phyloP scores from a whole-genome alignment of 2,329 filamentous ascomycete species.

The Zopfia rhizophila region DNA sequence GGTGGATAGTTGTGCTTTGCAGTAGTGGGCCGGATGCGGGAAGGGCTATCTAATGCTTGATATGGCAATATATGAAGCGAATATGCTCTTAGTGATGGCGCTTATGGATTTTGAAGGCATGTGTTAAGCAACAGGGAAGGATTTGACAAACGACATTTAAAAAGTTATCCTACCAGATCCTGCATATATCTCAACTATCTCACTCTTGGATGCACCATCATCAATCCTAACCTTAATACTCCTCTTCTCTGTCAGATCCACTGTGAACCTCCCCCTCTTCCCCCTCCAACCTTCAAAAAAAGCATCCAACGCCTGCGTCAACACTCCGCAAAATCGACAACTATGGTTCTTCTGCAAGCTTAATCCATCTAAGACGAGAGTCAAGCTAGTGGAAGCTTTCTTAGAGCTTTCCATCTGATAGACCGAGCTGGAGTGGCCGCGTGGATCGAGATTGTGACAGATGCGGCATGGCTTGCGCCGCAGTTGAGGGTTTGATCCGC shows the following conservation, averaged over 20 bases:
- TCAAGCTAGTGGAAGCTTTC: conserved; percentile 29
- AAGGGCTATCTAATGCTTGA: no score
- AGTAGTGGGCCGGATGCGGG: no score
- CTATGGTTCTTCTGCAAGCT: conserved; percentile 28
- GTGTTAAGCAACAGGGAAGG: no score
- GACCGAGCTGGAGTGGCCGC: conserved; percentile 35
- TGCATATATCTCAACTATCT: conserved; percentile 41
- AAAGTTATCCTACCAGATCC: conserved; percentile 40
- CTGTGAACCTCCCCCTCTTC: conserved; percentile 27
- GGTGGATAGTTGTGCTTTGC: not conserved
- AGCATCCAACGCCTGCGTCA: conserved; percentile 39
- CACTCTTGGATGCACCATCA: conserved; percentile 32
- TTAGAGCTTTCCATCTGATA: conserved; percentile 31
- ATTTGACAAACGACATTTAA: no score
- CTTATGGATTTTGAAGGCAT: no score
- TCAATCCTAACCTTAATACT: conserved; percentile 40
- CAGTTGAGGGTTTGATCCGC: conserved; percentile 23
- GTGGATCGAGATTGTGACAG: conserved; percentile 44
- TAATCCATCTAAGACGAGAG: conserved; percentile 39
- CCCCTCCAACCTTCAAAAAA: conserved; percentile 41
- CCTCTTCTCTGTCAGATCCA: conserved; percentile 39
- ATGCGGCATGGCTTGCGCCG: conserved; percentile 38
- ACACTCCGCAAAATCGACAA: conserved; percentile 42
- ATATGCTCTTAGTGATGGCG: no score
- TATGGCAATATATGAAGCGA: no score